phyloP scores from a whole-genome alignment of 2,329 filamentous ascomycete genomes.

The Dactylonectria estremocensis region DNA sequence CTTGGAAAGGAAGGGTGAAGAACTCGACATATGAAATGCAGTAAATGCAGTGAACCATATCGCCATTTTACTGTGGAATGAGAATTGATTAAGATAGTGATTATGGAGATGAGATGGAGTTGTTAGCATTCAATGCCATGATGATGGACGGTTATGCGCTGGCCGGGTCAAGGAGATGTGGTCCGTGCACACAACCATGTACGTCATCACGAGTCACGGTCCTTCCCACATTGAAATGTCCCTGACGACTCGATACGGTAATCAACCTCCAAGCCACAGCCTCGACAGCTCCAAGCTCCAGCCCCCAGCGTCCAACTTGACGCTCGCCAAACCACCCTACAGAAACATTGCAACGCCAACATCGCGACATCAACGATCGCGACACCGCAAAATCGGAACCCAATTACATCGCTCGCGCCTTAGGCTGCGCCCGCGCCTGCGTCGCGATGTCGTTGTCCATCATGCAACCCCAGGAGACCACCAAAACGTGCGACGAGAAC shows the following conservation, averaged over 20 bases:
- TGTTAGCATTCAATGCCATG: neutral
- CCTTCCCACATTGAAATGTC: neutral
- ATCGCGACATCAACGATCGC: no score
- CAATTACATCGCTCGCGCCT: slow-evolving; percentile 12
- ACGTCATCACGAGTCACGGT: slow-evolving; percentile 29
- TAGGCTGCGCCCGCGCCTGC: slow-evolving; percentile 6
- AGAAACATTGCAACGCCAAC: neutral
- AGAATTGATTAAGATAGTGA: neutral
- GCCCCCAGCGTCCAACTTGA: slow-evolving; percentile 6
- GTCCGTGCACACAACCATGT: slow-evolving; percentile 14
- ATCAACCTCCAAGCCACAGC: slow-evolving; percentile 23
- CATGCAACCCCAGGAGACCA: slow-evolving; percentile 24
- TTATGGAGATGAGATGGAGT: neutral
- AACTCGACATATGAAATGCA: no score
- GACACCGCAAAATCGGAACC: neutral
- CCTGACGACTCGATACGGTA: slow-evolving; percentile 20
- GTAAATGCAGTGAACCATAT: no score
- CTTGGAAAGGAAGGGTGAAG: no score
- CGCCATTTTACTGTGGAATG: no score
- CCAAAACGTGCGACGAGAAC: slow-evolving; percentile 45
- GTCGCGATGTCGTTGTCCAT: slow-evolving; percentile 4
- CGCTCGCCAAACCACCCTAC: neutral
- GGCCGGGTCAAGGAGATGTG: neutral
- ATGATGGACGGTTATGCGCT: slow-evolving; percentile 1
- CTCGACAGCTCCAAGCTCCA: slow-evolving; percentile 8